phyloP scores from a whole-genome alignment of 768 basidiomycete species.

The Leccinum aurantiacum region DNA sequence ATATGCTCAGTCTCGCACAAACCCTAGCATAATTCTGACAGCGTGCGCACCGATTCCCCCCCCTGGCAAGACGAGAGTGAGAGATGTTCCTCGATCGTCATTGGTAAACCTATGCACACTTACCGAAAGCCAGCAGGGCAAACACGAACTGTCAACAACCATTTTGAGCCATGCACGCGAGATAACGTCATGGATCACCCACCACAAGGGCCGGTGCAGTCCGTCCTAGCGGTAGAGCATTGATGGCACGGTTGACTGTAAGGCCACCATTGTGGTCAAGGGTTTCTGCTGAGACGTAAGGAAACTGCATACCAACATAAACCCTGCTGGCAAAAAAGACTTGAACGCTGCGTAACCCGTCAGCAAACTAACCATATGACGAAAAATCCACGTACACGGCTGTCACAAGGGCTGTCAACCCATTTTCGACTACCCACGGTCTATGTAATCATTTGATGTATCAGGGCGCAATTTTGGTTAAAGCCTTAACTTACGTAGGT shows the following conservation, averaged over 20 bases:
- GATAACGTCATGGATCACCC: neutral
- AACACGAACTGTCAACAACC: conserved; percentile 6
- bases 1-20: conserved; percentile 6
- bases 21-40: neutral
- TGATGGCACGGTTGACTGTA: conserved; percentile 7
- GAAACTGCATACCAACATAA: conserved; percentile 8
- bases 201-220: conserved; percentile 13
- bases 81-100: neutral
- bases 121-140: conserved; percentile 14
- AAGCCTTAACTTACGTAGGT: conserved; percentile 9
- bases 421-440: conserved; percentile 19
- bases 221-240: conserved; percentile 12
- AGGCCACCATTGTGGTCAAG: neutral
- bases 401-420: conserved; percentile 16
- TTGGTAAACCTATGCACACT: neutral
- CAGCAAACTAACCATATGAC: neutral
- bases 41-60: conserved; percentile 7
- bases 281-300: neutral
- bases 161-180: neutral
- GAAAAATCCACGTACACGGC: conserved; percentile 10
- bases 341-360: conserved; percentile 11
- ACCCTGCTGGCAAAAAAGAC: conserved; percentile 14
- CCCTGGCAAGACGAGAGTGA: neutral
- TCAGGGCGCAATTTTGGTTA: neutral
- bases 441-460: conserved; percentile 4